Evolutionary conservation across 805 yeast species (phyloP).

Genomic region (Peterozyma xylosa): DNA sequence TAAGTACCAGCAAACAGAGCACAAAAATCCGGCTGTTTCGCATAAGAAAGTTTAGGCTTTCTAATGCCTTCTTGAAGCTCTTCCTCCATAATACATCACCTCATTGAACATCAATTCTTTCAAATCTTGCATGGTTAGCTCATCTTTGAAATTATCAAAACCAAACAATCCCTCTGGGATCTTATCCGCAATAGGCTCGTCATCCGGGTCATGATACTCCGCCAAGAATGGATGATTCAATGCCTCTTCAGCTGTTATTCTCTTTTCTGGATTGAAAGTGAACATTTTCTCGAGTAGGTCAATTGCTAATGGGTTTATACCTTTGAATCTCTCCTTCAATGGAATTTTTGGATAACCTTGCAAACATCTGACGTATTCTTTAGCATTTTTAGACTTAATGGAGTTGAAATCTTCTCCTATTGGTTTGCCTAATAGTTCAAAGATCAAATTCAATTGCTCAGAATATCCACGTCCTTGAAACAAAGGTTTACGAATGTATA

Average conservation of each 20-base stretch:
- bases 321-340: constrained; percentile 39
- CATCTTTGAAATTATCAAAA: constrained; percentile 46
- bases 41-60: too few species aligned
- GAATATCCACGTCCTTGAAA: constrained; percentile 74
- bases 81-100: constrained; percentile 17
- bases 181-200: constrained; percentile 53
- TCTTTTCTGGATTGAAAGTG: constrained; percentile 72
- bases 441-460: constrained; percentile 57
- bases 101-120: constrained; percentile 47
- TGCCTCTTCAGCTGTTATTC: constrained; percentile 82
- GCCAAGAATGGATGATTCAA: constrained; percentile 75
- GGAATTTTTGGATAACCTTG: constrained; percentile 56
- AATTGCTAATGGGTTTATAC: constrained; percentile 37
- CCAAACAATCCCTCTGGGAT: constrained; percentile 51
- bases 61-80: too few species aligned
- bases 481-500: constrained; percentile 52
- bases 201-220: constrained; percentile 63
- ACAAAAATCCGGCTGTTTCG: too few species aligned
- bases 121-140: constrained; percentile 39
- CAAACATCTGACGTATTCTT: constrained; percentile 65
- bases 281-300: constrained; percentile 68
- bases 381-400: constrained; percentile 67
- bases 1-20: too few species aligned
- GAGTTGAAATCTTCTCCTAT: constrained; percentile 64
- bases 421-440: constrained; percentile 70